phyloP scores from a whole-genome alignment of 2,329 filamentous ascomycete genomes.

The Bisporella sp. region DNA sequence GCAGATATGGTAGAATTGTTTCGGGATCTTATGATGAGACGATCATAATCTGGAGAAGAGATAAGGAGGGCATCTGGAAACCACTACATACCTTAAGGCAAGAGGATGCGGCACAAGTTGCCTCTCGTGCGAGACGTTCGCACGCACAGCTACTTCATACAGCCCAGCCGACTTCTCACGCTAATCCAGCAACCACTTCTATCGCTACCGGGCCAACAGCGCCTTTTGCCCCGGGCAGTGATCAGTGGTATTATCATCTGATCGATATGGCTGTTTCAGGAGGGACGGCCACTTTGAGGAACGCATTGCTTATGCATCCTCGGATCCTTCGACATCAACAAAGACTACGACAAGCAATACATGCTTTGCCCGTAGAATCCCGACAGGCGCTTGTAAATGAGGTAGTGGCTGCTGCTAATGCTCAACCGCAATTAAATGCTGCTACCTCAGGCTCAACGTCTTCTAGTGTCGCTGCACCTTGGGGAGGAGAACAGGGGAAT shows the following conservation, averaged over 20 bases:
- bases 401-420: conserved; percentile 8
- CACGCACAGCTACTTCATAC: no score
- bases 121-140: conserved; percentile 17
- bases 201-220: conserved; percentile 10
- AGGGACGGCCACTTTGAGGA: conserved; percentile 37
- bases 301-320: conserved; percentile 18
- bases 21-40: conserved; percentile 95
- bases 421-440: background rate
- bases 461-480: no score
- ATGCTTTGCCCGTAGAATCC: conserved; percentile 5
- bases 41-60: conserved; percentile 90
- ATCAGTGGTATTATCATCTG: conserved; percentile 38
- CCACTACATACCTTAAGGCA: conserved; percentile 69
- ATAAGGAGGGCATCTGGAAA: conserved; percentile 79
- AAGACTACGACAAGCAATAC: conserved; percentile 12
- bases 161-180: no score
- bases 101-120: conserved; percentile 57
- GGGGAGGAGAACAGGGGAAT: no score
- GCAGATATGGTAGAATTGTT: conserved; percentile 87
- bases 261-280: conserved; percentile 47
- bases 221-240: conserved; percentile 26
- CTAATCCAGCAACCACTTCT: background rate
- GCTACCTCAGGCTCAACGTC: no score
- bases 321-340: conserved; percentile 14
- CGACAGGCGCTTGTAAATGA: conserved; percentile 13